phyloP scores from a whole-genome alignment of 73 alveolate genomes.

The Paramecium pentaurelia region DNA sequence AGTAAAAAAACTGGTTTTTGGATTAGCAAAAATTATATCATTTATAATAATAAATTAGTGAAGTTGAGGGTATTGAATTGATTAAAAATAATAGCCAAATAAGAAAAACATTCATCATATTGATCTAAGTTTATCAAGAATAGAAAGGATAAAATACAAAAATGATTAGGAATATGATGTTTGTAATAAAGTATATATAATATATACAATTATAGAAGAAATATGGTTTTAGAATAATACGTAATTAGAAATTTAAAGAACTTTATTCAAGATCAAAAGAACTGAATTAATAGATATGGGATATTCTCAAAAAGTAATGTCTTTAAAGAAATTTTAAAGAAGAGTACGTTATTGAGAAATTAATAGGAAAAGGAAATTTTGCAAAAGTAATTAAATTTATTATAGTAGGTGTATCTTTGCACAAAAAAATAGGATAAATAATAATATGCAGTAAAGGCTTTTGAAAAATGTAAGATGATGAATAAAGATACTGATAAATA shows the following conservation, averaged over 20 bases:
- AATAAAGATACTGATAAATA: background rate
- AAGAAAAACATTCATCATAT: background rate
- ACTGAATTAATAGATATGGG: background rate
- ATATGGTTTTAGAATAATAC: background rate
- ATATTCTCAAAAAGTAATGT: background rate
- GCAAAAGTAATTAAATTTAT: background rate
- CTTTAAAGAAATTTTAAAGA: background rate
- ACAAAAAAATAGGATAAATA: background rate
- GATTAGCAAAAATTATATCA: background rate
- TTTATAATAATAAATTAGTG: background rate
- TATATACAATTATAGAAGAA: background rate
- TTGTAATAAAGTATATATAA: background rate
- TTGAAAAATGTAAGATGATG: background rate
- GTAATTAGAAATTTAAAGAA: background rate
- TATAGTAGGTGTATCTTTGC: conserved; percentile 34
- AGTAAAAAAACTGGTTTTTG: conserved; percentile 32
- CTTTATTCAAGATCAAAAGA: background rate
- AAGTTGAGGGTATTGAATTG: background rate
- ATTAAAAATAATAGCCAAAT: background rate
- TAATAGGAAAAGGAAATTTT: conserved; percentile 29
- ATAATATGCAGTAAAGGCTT: conserved; percentile 52
- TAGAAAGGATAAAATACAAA: background rate
- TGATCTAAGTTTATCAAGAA: background rate
- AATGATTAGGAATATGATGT: background rate
- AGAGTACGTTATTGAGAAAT: background rate